Percentiles rank a stretch among this genome's conserved stretches.
Conservation (phyloP, 495 filamentous ascomycete genomes). For the Glarea lozoyensis region DNA sequence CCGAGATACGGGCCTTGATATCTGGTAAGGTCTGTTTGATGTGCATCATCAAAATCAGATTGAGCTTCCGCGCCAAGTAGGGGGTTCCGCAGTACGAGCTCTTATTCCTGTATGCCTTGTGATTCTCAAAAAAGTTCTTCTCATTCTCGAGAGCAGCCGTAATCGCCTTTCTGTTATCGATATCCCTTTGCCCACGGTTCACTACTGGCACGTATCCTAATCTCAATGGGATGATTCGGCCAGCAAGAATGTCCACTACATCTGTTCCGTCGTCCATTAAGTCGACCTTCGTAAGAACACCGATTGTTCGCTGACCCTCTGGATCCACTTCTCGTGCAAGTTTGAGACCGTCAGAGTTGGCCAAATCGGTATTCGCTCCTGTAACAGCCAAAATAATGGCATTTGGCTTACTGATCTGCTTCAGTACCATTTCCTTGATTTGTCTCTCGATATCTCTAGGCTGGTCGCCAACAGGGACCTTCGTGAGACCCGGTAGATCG, state of each 20-base stretch:
- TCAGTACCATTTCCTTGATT: slow-evolving; percentile 97
- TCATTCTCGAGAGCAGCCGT: slow-evolving; percentile 89
- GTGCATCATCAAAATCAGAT: slow-evolving; percentile 99
- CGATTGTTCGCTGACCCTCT: slow-evolving; percentile 96
- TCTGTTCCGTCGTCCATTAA: slow-evolving; percentile 99
- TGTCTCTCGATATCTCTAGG: slow-evolving; percentile 97
- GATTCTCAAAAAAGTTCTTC: slow-evolving; percentile 95
- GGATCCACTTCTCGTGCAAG: slow-evolving; percentile 95
- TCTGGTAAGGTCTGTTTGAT: slow-evolving; percentile 99
- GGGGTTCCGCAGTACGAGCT: slow-evolving; percentile 96
- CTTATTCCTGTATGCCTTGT: slow-evolving; percentile 98
- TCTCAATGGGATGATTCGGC: slow-evolving; percentile 91
- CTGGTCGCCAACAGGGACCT: slow-evolving; percentile 97
- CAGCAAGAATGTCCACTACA: slow-evolving; percentile 97
- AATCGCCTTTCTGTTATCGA: slow-evolving; percentile 93
- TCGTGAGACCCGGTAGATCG: slow-evolving; percentile 94
- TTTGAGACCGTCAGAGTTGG: slow-evolving; percentile 97
- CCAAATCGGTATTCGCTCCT: slow-evolving; percentile 92
- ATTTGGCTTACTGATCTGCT: slow-evolving; percentile 96
- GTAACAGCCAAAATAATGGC: slow-evolving; percentile 97
- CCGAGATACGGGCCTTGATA: slow-evolving; percentile 91
- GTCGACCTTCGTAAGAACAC: slow-evolving; percentile 98
- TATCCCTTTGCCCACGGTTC: slow-evolving; percentile 97
- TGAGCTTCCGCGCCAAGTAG: slow-evolving; percentile 92
- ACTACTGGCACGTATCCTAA: slow-evolving; percentile 98